A percentile compares a stretch with the other conserved stretches of the same genome.
Evolutionary conservation across 2,329 filamentous ascomycete species (phyloP).

Genomic region (Volutella citrinella): DNA sequence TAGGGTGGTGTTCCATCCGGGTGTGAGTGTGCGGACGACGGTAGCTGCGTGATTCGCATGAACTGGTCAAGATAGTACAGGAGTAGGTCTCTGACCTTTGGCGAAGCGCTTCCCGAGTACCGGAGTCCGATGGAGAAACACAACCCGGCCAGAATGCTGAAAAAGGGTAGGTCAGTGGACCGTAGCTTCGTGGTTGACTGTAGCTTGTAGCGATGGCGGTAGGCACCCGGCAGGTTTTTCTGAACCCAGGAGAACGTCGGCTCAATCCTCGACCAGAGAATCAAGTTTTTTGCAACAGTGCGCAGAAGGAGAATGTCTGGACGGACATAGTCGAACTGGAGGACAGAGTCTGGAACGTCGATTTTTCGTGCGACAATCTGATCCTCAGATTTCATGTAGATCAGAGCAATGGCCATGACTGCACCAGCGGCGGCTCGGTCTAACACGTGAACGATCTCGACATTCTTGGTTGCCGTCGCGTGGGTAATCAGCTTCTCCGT

Average conservation of each 20-base stretch:
- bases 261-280: slow-evolving; percentile 85
- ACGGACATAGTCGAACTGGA: slow-evolving; percentile 93
- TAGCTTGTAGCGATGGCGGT: slow-evolving; percentile 61
- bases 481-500: slow-evolving; percentile 83
- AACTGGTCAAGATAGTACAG: slow-evolving; percentile 84
- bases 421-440: slow-evolving; percentile 94
- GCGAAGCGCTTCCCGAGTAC: slow-evolving; percentile 70
- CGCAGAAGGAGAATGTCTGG: slow-evolving; percentile 90
- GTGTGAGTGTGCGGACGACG: slow-evolving; percentile 24
- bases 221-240: slow-evolving; percentile 67
- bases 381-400: slow-evolving; percentile 97
- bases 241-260: slow-evolving; percentile 73
- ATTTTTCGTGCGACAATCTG: slow-evolving; percentile 83
- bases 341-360: slow-evolving; percentile 82
- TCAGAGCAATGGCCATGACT: slow-evolving; percentile 82
- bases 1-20: slow-evolving; percentile 51
- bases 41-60: slow-evolving; percentile 69
- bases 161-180: slow-evolving; percentile 86
- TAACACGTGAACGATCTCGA: slow-evolving; percentile 87
- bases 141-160: slow-evolving; percentile 85
- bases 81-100: slow-evolving; percentile 73
- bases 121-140: slow-evolving; percentile 77
- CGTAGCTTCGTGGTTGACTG: slow-evolving; percentile 59
- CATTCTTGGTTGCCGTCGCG: slow-evolving; percentile 84
- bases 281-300: slow-evolving; percentile 84